Evolutionary conservation across 78 protist genomes (phyloP), one percentile per base, ranked within the genome.

Genomic region (Dictyostelium brefeldianum): DNA sequence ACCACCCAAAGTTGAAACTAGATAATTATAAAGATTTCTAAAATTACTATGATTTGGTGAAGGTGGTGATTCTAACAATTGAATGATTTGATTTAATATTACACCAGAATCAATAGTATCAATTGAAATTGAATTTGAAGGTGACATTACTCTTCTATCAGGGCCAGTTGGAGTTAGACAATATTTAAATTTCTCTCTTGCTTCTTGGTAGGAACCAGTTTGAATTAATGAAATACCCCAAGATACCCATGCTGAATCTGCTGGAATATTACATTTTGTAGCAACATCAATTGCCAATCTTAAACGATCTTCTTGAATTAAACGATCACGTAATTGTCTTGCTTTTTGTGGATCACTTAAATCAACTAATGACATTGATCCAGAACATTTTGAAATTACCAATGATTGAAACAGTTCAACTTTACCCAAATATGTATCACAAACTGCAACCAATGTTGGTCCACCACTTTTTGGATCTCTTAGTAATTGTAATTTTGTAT

Each of bases 231-330:
- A 36, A 18, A 95, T 69, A 22, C 97, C 97, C 96, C 97, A 95
- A 46, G 95, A 78, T 6, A 80, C 92, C 97, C 97, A 95, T 7
- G 91, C 97, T 2, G 95, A 82, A 41, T 70, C 94, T 3, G 93
- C 79, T 0, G 90, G 93, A 20, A 95, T 82, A n/a, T 83, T 65
- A 50, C 97, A 95, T 53, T 89, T 89, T 0, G 84, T 79, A 1
- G 97, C 95, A 10, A 91, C 95, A 51, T 95, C 97, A 51, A 95
- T 81, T 4, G 97, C 97, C 10, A 95, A n/a, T 20, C 48, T 22
- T 31, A 95, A n/a, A 20, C 95, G 73, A 50, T 95, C 97, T 29
- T 84, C 92, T 56, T 47, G 78, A 31, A 95, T 78, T 27, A 95
- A 70, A 8, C 51, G 53, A 56, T 95, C 97, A 46, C 92, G 95